phyloP scores from a whole-genome alignment of 495 filamentous ascomycete genomes.

The Parmelia sp. region DNA sequence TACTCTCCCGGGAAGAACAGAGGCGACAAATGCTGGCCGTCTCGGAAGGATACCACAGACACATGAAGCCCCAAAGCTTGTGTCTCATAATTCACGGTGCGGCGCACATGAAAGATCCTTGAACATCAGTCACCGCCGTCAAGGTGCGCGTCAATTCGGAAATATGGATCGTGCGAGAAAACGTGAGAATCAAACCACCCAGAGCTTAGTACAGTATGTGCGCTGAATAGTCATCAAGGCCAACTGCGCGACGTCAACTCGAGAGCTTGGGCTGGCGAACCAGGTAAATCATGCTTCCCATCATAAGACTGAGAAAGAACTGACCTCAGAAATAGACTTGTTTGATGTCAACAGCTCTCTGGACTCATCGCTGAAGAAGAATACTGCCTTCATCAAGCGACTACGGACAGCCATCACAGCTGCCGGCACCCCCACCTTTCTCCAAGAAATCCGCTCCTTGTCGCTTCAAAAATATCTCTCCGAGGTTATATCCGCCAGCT shows the following conservation, averaged over 20 bases:
- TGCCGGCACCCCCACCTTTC: conserved; percentile 69
- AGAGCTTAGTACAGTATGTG: conserved; percentile 20
- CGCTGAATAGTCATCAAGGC: conserved; percentile 46
- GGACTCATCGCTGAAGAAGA: conserved; percentile 97
- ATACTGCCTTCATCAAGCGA: conserved; percentile 97
- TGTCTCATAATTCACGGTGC: conserved; percentile 7
- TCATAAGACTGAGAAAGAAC: conserved; percentile 8
- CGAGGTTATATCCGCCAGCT: conserved; percentile 96
- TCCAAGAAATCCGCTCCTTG: conserved; percentile 85
- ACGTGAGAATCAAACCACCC: conserved; percentile 46
- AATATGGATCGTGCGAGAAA: conserved; percentile 80
- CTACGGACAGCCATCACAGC: conserved; percentile 82
- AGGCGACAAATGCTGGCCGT: neutral
- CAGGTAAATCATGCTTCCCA: conserved; percentile 49
- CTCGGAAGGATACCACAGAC: conserved; percentile 3
- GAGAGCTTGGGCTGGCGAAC: conserved; percentile 80
- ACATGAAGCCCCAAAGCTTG: conserved; percentile 17
- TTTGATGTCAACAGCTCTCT: conserved; percentile 74
- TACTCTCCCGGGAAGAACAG: neutral
- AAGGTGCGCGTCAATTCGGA: neutral
- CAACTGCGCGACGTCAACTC: conserved; percentile 84
- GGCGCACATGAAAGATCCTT: conserved; percentile 20
- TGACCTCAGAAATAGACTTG: conserved; percentile 51
- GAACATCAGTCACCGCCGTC: conserved; percentile 7
- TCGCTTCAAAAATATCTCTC: conserved; percentile 97